phyloP scores from a whole-genome alignment of 2,329 filamentous ascomycete genomes.

The Pseudodiploospora longispora region DNA sequence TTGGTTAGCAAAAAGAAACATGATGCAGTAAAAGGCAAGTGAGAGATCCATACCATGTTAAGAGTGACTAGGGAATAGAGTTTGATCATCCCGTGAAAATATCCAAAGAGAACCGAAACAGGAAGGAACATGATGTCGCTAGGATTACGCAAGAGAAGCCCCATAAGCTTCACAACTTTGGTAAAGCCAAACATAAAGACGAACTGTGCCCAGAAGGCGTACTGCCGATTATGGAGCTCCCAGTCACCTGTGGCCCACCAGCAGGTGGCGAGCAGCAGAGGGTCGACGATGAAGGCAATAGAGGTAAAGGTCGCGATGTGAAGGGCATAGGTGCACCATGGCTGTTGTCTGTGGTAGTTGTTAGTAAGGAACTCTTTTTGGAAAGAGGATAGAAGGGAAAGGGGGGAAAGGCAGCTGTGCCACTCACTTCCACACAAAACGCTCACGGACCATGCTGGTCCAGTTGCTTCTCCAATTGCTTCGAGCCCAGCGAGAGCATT shows the following conservation, averaged over 20 bases:
- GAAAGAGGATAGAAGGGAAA: not conserved
- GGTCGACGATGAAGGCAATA: constrained; percentile 72
- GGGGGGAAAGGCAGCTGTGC: constrained; percentile 2
- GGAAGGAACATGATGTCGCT: constrained; percentile 72
- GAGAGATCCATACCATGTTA: constrained; percentile 59
- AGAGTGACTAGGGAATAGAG: constrained; percentile 77
- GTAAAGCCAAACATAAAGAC: constrained; percentile 73
- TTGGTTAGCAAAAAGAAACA: constrained; percentile 1
- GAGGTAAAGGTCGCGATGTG: constrained; percentile 90
- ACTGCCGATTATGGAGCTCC: constrained; percentile 42
- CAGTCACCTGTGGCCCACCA: constrained; percentile 60
- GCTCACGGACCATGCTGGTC: constrained; percentile 78
- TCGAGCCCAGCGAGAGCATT: constrained; percentile 89
- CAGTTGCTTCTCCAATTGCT: constrained; percentile 98
- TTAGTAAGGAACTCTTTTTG: constrained; percentile 13
- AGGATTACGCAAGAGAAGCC: constrained; percentile 78
- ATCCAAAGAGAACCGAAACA: constrained; percentile 83
- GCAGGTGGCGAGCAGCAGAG: constrained; percentile 60
- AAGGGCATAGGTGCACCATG: constrained; percentile 88
- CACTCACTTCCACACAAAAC: constrained; percentile 80
- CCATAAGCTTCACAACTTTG: constrained; percentile 85
- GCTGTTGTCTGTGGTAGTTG: constrained; percentile 59
- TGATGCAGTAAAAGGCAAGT: not conserved
- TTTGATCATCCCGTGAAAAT: constrained; percentile 89
- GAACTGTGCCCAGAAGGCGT: constrained; percentile 54